Percentiles rank a stretch among this genome's conserved stretches.
Evolutionary conservation across 1,284 basidiomycete genomes (phyloP).

Genomic region (Ustilago lituana): DNA sequence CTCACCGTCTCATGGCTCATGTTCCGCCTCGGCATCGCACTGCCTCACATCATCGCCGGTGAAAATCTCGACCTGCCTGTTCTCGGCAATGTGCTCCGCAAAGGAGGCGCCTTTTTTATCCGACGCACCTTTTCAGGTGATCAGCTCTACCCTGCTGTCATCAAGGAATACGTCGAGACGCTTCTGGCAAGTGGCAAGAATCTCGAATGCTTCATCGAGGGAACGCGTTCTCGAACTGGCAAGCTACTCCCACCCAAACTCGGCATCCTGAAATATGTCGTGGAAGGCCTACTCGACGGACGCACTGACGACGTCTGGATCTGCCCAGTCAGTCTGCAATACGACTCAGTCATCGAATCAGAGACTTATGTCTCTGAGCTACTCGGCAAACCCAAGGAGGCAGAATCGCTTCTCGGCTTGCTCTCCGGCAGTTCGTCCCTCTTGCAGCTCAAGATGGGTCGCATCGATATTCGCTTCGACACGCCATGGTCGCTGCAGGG

Average conservation of each 20-base stretch:
- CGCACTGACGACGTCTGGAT: constrained; percentile 67
- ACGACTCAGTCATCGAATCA: constrained; percentile 68
- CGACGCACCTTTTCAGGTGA: constrained; percentile 67
- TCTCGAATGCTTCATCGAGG: constrained; percentile 68
- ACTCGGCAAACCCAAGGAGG: constrained; percentile 68
- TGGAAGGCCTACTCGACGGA: constrained; percentile 63
- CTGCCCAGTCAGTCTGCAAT: constrained; percentile 68
- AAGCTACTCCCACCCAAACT: constrained; percentile 68
- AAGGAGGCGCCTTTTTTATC: constrained; percentile 68
- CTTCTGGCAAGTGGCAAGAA: constrained; percentile 66
- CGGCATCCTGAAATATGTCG: constrained; percentile 68
- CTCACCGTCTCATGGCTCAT: constrained; percentile 61
- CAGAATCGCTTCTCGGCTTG: constrained; percentile 67
- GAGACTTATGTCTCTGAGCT: constrained; percentile 68
- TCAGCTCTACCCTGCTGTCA: constrained; percentile 66
- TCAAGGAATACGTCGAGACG: constrained; percentile 68
- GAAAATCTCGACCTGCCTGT: constrained; percentile 67
- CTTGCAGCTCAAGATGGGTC: constrained; percentile 66
- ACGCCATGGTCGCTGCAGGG: constrained; percentile 67
- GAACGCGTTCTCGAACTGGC: constrained; percentile 67
- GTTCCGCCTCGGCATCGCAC: constrained; percentile 66
- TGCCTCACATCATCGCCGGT: constrained; percentile 68
- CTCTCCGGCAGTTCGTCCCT: constrained; percentile 64
- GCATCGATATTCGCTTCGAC: constrained; percentile 68
- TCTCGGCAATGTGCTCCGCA: constrained; percentile 64